Base-by-base conservation (phyloP, 768 basidiomycete species). In the Suillus luteus region DNA sequence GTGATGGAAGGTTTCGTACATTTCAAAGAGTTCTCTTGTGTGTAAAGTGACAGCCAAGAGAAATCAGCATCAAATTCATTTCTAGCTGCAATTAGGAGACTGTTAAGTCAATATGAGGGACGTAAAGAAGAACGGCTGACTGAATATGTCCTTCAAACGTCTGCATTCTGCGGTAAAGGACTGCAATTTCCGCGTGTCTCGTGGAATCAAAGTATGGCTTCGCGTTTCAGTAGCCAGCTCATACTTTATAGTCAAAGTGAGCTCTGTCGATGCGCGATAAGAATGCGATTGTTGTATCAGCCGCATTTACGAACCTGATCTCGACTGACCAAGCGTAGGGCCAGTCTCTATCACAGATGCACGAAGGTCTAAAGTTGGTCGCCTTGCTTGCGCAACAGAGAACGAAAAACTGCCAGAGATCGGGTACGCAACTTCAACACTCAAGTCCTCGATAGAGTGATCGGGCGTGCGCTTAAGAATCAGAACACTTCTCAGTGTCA, bases 401-500 rank as follows among this genome's bases (percentile, higher is more conserved):
- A 90, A 79, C 5, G 80, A 75, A 68, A 90, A 85, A 40, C 78
- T 74, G 11, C 79, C 81, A 60, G 83, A 80, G 38, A 92, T 83
- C 3, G 88, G 87, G n/a, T 85, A 51, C 1, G 61, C 68, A 12
- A 67, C 67, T 5, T 70, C 37, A 4, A 66, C 61, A 48, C 55
- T 59, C 9, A 44, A n/a, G 5, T 48, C 54, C 12, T 48, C 59
- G 35, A 54, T 58, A 17, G 62, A 31, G 15, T 51, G 2, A n/a
- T 60, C 57, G 3, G 35, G 14, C 40, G 64, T 60, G 24, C 68
- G 64, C 22, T 75, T 60, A 31, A 74, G 44, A 2, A 74, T 65
- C 41, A 44, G 33, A 52, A 44, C 1, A 43, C 24, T 15, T 22
- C 46, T 66, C 33, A 73, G 62, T n/a, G 22, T 33, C 49, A 54